A percentile compares a stretch with the other conserved stretches of the same genome.
These are phyloP conservation scores for Phoenix dactylifera DNA, from an alignment of 176 grass and related monocot genomes.

Conservation along the genomic window DNA sequence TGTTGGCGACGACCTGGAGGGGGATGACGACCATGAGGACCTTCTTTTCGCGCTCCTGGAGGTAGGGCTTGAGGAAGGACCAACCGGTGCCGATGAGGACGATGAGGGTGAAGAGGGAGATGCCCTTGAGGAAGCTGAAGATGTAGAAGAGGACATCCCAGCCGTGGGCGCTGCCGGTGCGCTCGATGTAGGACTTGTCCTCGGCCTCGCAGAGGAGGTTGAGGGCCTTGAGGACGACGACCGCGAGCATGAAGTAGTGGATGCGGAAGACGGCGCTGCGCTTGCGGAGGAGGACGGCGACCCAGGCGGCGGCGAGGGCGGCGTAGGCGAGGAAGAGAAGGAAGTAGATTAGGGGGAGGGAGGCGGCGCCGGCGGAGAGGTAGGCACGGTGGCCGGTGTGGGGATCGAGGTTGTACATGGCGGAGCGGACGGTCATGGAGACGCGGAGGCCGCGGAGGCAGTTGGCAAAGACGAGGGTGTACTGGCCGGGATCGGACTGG, in stretches of 20 bases:
- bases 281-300: background rate
- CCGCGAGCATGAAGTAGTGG: constrained; percentile 6
- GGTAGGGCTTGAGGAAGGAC: constrained; percentile 13
- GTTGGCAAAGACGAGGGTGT: constrained; percentile 8
- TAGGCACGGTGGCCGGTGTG: background rate
- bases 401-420: constrained; percentile 4
- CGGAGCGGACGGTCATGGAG: constrained; percentile 3
- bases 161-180: constrained; percentile 2
- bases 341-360: background rate
- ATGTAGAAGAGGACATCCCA: constrained; percentile 15
- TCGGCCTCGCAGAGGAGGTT: constrained; percentile 12
- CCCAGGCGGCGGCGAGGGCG: background rate
- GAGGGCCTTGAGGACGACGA: constrained; percentile 11
- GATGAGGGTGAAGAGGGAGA: constrained; percentile 14
- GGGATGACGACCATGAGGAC: constrained; percentile 12
- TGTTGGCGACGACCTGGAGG: constrained; percentile 8
- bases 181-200: constrained; percentile 11
- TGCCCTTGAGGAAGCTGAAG: constrained; percentile 9
- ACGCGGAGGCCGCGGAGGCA: background rate
- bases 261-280: background rate
- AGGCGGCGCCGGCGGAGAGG: background rate
- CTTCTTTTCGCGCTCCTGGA: constrained; percentile 5
- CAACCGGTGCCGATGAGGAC: constrained; percentile 12
- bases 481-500: background rate
- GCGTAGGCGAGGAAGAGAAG: no score